Conservation (phyloP, 306 rosid species). For the Leucaena leucocephala region DNA sequence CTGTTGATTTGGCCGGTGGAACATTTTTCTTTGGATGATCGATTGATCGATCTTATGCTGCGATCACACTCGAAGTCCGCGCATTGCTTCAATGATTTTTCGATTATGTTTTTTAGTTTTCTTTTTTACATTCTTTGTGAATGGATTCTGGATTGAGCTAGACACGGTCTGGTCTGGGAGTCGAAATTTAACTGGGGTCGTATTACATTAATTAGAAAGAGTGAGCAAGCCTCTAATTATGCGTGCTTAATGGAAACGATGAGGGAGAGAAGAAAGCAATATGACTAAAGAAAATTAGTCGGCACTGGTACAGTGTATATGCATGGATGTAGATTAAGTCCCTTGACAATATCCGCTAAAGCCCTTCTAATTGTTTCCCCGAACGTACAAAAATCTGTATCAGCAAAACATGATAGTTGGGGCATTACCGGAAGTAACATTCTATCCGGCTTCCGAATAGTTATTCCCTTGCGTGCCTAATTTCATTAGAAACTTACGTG, state of each 20-base stretch:
- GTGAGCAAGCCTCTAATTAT: background rate
- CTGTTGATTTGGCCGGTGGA: constrained; percentile 21
- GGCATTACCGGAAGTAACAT: background rate
- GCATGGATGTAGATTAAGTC: background rate
- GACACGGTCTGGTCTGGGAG: background rate
- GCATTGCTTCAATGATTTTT: background rate
- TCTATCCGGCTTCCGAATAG: background rate
- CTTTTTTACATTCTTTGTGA: background rate
- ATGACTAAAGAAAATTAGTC: background rate
- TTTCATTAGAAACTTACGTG: background rate
- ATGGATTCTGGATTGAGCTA: constrained; percentile 10
- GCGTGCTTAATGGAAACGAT: background rate
- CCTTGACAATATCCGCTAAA: background rate
- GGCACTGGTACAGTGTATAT: background rate
- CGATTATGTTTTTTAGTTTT: background rate
- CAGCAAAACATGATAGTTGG: background rate
- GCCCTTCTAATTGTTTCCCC: background rate
- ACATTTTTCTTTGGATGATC: background rate
- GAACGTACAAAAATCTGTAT: background rate
- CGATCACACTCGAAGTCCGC: constrained; percentile 2
- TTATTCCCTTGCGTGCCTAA: background rate
- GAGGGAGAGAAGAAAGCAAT: background rate
- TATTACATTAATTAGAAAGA: background rate
- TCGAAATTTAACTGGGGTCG: background rate
- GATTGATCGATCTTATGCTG: constrained; percentile 24